A percentile compares a stretch with the other conserved stretches of the same genome.
These are phyloP conservation scores for Eragrostis curvula DNA, from an alignment of 176 grass and related monocot species.

Conservation along the genomic window DNA sequence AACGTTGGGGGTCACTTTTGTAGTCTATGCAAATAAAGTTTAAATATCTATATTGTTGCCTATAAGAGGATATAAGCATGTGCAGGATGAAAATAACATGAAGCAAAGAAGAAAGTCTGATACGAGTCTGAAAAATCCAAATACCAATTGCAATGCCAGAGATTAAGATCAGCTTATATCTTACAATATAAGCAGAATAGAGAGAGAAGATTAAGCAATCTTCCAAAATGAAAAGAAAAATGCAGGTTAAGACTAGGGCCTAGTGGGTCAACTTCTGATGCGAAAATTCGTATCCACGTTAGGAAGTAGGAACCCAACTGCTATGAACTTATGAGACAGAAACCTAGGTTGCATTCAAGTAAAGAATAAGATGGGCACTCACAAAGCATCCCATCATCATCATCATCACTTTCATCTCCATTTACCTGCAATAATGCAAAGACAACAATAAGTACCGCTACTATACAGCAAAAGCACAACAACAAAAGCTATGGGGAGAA, in stretches of 20 bases:
- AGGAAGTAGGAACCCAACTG: background rate
- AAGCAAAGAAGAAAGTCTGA: background rate
- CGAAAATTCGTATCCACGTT: background rate
- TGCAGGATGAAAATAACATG: background rate
- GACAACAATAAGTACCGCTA: slow-evolving; percentile 23
- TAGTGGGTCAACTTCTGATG: background rate
- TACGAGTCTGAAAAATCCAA: background rate
- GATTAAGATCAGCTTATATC: background rate
- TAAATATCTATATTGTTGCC: background rate
- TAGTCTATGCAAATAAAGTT: background rate
- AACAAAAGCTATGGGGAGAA: background rate
- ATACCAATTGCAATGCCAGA: background rate
- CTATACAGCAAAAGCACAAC: background rate
- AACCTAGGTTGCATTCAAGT: background rate
- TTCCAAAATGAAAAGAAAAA: background rate
- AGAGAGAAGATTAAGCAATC: background rate
- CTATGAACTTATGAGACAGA: background rate
- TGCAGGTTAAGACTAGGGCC: background rate
- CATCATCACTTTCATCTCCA: slow-evolving; percentile 50
- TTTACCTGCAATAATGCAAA: slow-evolving; percentile 46
- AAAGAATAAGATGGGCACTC: slow-evolving; percentile 44
- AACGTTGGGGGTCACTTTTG: background rate
- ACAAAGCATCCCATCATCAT: slow-evolving; percentile 91
- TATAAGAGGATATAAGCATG: background rate
- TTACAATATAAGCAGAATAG: background rate